These are phyloP conservation scores for Xerocomellus intermedius DNA, from an alignment of 768 basidiomycete genomes.

Conservation along the genomic window DNA sequence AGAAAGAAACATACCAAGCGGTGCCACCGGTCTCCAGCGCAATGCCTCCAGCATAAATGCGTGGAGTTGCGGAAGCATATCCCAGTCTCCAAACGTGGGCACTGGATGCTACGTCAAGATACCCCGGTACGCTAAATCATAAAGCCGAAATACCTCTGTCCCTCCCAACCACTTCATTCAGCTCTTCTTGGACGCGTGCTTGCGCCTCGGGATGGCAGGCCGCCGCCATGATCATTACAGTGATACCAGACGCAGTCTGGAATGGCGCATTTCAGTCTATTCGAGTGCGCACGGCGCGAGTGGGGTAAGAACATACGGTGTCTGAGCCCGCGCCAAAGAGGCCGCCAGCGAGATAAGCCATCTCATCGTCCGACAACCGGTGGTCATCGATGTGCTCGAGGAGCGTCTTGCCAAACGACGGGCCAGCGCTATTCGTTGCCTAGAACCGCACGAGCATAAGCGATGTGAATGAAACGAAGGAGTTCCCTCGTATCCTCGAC, in stretches of 20 bases:
- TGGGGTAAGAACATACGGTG: slow-evolving; percentile 33
- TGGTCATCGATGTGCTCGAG: slow-evolving; percentile 49
- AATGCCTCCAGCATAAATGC: slow-evolving; percentile 36
- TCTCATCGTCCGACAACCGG: slow-evolving; percentile 49
- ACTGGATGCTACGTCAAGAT: slow-evolving; percentile 14
- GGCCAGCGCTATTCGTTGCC: slow-evolving; percentile 5
- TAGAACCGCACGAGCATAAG: neutral
- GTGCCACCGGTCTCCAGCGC: slow-evolving; percentile 34
- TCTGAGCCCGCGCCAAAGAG: slow-evolving; percentile 62
- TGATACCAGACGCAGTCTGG: slow-evolving; percentile 50
- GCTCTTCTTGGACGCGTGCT: slow-evolving; percentile 45
- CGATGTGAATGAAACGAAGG: neutral
- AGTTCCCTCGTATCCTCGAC: neutral
- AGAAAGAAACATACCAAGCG: slow-evolving; percentile 25
- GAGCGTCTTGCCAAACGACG: slow-evolving; percentile 50
- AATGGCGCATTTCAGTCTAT: neutral
- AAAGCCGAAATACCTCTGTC: slow-evolving; percentile 17
- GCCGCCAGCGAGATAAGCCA: slow-evolving; percentile 56
- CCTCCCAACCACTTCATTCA: slow-evolving; percentile 48
- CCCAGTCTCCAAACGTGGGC: slow-evolving; percentile 35
- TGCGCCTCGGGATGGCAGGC: slow-evolving; percentile 51
- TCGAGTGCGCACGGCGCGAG: too few relatives aligned
- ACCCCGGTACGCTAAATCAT: neutral
- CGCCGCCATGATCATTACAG: slow-evolving; percentile 46
- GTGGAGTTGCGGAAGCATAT: slow-evolving; percentile 31